Base-by-base conservation (phyloP, 2,329 filamentous ascomycete species). In the Aspergillus costaricaensis region DNA sequence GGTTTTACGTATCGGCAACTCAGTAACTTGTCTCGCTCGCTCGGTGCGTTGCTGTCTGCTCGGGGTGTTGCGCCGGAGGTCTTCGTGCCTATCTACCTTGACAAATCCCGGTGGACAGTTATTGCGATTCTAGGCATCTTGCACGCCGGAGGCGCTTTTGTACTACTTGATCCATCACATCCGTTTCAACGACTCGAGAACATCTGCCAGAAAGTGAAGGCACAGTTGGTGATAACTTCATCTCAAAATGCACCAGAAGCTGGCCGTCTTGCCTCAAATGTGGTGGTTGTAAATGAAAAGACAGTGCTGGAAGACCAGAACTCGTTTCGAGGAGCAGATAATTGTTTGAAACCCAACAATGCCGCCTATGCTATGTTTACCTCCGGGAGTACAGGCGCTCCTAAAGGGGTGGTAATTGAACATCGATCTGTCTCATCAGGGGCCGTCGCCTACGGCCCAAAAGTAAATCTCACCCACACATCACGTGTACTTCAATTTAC, bases 121-220 rank as follows among this genome's bases (percentile, higher is more conserved):
- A 38, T 55, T 8, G 53, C 53, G 5, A 48, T 44, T 3, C 53
- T 55, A 10, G 36, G 19, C 0, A 2, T 55, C 5, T n/a, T 55
- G 19, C 1, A 44, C 0, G 53, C 53, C 9, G 39, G 53, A n/a
- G 53, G 53, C 14, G 53, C 36, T 0, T 19, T 55, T 23, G 53
- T 55, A 10, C 17, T 44, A 12, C 53, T 55, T 0, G 53, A 55
- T n/a, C n/a, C n/a, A n/a, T n/a, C n/a, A n/a, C n/a, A n/a, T n/a
- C n/a, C n/a, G n/a, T n/a, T n/a, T n/a, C n/a, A n/a, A n/a, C n/a
- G n/a, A n/a, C n/a, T n/a, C n/a, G n/a, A n/a, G n/a, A n/a, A n/a
- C n/a, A n/a, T n/a, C n/a, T n/a, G n/a, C n/a, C n/a, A n/a, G n/a
- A n/a, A n/a, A n/a, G n/a, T n/a, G n/a, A n/a, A n/a, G n/a, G n/a